These are phyloP conservation scores for Pseudocercospora macadamiae DNA, from an alignment of 2,329 filamentous ascomycete species.

Conservation along the genomic window DNA sequence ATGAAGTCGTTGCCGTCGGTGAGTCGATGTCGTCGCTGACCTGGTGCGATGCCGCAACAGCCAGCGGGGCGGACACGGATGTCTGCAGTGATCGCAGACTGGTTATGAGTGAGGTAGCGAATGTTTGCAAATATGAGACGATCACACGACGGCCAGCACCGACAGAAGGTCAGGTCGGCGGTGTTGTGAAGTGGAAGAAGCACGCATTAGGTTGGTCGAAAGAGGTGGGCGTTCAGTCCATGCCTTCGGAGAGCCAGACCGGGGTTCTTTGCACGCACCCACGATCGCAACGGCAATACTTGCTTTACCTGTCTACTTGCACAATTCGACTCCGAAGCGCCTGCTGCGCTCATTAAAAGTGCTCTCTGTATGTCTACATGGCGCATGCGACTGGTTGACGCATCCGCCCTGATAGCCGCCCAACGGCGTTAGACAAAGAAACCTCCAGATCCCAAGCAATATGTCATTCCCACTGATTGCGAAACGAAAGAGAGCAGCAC, in stretches of 20 bases:
- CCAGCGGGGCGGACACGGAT: no score
- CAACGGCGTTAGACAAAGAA: slow-evolving; percentile 24
- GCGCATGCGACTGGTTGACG: slow-evolving; percentile 4
- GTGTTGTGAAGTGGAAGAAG: slow-evolving; percentile 20
- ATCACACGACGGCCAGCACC: slow-evolving; percentile 14
- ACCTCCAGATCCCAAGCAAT: slow-evolving; percentile 10
- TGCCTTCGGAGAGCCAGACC: no score
- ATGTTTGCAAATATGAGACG: slow-evolving; percentile 15
- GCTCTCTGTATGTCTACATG: background rate
- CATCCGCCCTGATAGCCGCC: slow-evolving; percentile 16
- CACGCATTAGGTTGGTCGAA: no score
- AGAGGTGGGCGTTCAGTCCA: no score
- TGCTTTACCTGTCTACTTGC: background rate
- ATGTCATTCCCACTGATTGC: slow-evolving; percentile 16
- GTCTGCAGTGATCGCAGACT: no score
- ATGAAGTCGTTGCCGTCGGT: slow-evolving; percentile 23
- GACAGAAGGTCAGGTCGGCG: slow-evolving; percentile 13
- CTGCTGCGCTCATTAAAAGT: background rate
- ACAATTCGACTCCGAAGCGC: background rate
- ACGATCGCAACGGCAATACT: slow-evolving; percentile 1
- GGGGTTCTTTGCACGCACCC: no score
- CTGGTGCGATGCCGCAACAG: slow-evolving; percentile 1
- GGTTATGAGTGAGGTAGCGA: slow-evolving; percentile 6
- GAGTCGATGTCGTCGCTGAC: slow-evolving; percentile 32
- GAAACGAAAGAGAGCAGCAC: background rate